Base-by-base conservation (phyloP, 2,329 filamentous ascomycete species). In the Raffaelea albimanens region DNA sequence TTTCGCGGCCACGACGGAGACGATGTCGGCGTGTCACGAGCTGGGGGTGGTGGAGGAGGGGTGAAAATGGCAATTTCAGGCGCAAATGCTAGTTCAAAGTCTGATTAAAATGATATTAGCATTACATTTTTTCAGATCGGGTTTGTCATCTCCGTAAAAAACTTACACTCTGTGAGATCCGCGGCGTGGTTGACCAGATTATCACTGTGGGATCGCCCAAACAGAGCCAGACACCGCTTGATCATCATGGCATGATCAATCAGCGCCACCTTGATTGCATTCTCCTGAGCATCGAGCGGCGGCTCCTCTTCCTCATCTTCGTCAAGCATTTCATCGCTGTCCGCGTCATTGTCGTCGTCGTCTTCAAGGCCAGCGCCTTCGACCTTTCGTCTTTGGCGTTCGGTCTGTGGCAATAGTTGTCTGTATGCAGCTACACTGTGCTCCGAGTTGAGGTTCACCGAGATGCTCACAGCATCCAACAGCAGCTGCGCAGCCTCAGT, bases 231-330 rank as follows among this genome's bases (percentile, higher is more conserved):
- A 57, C 87, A 91, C 53, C 87, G 82, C 67, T 91, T 89, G 57
- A 97, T 81, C 63, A 87, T 83, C 50, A 95, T 76, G 3, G 88
- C 87, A 63, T 97, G 90, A 58, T 97, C 93, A 39, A 95, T 76
- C 25, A 97, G 73, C 1, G 88, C 86, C 62, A 90, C 85, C 59
- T 84, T 85, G 54, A 97, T 80, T 2, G 89, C 87, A 43, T 78
- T 87, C 54, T 94, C 83, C 57, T 89, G 74, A 0, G 76, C 70
- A 20, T 70, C 67, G 4, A 80, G 61, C 52, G 71, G 70, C 20
- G 70, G 66, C 3, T 58, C 59, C 3, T 64, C 66, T 7, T 65
- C 63, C 25, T 63, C 60, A 19, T 66, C 63, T n/a, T 65, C 63
- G 22, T 65, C 66, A 3, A 68, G 67, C 5, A 67, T 64, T 38